Evolutionary conservation across 805 yeast species (phyloP).

Genomic region (Lipomyces yamadae): DNA sequence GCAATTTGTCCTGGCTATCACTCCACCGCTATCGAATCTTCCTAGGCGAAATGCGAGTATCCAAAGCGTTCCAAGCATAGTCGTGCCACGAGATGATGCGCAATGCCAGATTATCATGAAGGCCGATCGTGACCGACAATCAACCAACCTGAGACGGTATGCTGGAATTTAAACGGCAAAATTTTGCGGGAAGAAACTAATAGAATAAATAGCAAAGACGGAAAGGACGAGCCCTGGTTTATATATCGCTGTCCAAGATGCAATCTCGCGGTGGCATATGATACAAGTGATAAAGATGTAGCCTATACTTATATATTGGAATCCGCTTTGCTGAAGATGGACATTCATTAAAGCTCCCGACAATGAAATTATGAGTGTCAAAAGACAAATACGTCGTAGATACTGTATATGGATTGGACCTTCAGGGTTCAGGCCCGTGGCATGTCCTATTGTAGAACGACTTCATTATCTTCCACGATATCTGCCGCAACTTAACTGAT

Average conservation of each 20-base stretch:
- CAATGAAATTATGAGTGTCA: neutral
- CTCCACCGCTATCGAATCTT: conserved; percentile 21
- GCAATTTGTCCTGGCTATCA: conserved; percentile 22
- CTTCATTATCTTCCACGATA: too few species aligned
- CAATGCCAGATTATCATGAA: conserved; percentile 8
- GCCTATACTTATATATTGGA: conserved; percentile 20
- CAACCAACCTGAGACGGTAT: conserved; percentile 14
- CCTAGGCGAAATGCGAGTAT: conserved; percentile 23
- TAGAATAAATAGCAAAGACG: conserved; percentile 17
- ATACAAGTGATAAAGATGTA: conserved; percentile 9
- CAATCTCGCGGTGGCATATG: conserved; percentile 28
- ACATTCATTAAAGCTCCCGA: neutral
- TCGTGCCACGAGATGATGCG: conserved; percentile 7
- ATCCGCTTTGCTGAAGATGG: conserved; percentile 18
- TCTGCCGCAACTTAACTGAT: too few species aligned
- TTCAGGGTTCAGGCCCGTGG: too few species aligned
- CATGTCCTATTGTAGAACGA: too few species aligned
- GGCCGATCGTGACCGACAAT: conserved; percentile 11
- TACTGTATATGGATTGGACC: too few species aligned
- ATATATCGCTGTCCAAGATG: conserved; percentile 34
- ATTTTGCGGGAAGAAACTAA: neutral
- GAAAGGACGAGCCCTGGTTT: conserved; percentile 28
- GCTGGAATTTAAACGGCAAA: neutral
- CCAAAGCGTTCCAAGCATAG: conserved; percentile 18
- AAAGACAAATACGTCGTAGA: neutral